A percentile compares a stretch with the other conserved stretches of the same genome.
Evolutionary conservation across 1,284 basidiomycete genomes (phyloP).

Genomic region (Irpex rosettiformis): DNA sequence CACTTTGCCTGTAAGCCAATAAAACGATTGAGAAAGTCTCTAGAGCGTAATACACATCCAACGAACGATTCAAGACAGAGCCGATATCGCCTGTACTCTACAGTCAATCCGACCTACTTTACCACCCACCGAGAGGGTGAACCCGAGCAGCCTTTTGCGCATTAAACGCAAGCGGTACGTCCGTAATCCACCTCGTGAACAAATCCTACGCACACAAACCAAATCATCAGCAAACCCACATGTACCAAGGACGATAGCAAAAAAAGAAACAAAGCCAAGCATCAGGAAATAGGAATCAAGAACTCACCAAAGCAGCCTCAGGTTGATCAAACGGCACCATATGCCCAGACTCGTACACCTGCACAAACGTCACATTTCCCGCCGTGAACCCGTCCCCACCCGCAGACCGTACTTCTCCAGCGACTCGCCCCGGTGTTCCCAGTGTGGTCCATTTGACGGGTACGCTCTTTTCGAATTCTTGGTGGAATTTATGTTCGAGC

Average conservation of each 20-base stretch:
- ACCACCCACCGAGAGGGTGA: constrained; percentile 4
- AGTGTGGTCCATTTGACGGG: constrained; percentile 41
- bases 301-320: constrained; percentile 55
- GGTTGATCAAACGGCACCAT: constrained; percentile 87
- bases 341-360: constrained; percentile 57
- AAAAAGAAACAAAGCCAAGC: not conserved
- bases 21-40: too few relatives aligned
- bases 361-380: constrained; percentile 53
- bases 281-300: too few relatives aligned
- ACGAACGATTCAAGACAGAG: too few relatives aligned
- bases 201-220: constrained; percentile 33
- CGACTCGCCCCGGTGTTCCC: constrained; percentile 32
- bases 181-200: constrained; percentile 50
- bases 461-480: constrained; percentile 55
- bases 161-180: constrained; percentile 36
- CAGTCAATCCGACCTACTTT: too few relatives aligned
- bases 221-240: too few relatives aligned
- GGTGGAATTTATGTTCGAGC: constrained; percentile 58
- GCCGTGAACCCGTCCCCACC: constrained; percentile 40
- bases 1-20: too few relatives aligned
- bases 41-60: too few relatives aligned
- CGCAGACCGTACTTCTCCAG: constrained; percentile 39
- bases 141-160: not conserved
- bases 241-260: too few relatives aligned
- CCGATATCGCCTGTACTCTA: too few relatives aligned